Evolutionary conservation across 1,139 yeast genomes (phyloP).

Genomic region (Nematodospora anomalae): DNA sequence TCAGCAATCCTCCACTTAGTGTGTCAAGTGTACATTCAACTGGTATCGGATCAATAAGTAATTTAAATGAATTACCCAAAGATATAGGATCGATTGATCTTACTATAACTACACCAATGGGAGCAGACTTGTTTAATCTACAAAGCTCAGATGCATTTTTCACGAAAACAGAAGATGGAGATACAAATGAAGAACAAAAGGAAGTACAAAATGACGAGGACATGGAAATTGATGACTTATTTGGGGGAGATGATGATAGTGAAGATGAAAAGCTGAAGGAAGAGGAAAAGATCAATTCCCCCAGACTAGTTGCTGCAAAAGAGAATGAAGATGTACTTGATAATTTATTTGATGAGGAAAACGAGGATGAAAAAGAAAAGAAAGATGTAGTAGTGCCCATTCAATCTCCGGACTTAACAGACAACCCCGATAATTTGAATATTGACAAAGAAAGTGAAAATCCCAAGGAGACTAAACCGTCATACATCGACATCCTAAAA

Average conservation of each 20-base stretch:
- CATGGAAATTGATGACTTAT: conserved; percentile 42
- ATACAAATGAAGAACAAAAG: conserved; percentile 32
- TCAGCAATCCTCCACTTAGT: conserved; percentile 20
- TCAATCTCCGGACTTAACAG: not conserved
- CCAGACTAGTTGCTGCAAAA: not conserved
- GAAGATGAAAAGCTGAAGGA: conserved; percentile 16
- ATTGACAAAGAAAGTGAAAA: not conserved
- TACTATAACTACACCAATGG: conserved; percentile 21
- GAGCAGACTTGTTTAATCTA: conserved; percentile 26
- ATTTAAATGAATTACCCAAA: conserved; percentile 19
- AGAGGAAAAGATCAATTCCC: conserved; percentile 1
- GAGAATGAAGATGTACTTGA: conserved; percentile 8
- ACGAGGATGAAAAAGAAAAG: conserved; percentile 1
- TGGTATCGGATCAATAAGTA: conserved; percentile 25
- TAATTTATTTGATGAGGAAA: conserved; percentile 9
- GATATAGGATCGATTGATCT: conserved; percentile 16
- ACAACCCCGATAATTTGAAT: not conserved
- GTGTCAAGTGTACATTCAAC: conserved; percentile 30
- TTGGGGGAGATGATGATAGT: conserved; percentile 39
- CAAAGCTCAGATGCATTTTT: conserved; percentile 20
- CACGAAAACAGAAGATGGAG: conserved; percentile 10
- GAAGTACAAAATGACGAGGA: conserved; percentile 22
- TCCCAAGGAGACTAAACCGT: conserved; percentile 11
- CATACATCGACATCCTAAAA: conserved; percentile 53
- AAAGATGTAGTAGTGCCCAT: conserved; percentile 3